phyloP scores from a whole-genome alignment of 805 yeast genomes.

The Lipomyces mesembrius region DNA sequence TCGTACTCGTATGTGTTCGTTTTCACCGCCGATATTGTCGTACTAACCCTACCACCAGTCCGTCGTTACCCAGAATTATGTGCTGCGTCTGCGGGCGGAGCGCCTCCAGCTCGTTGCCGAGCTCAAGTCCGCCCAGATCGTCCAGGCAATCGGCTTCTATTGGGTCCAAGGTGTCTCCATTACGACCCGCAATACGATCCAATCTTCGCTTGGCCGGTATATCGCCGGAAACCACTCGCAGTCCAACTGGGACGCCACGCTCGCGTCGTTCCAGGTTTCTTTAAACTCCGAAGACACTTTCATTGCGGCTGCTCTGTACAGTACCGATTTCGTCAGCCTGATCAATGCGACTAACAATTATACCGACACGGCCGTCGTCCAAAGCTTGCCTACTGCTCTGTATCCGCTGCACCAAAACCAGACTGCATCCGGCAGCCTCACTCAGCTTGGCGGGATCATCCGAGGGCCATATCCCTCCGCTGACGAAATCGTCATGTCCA shows the following conservation, averaged over 20 bases:
- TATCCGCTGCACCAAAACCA: conserved; percentile 59
- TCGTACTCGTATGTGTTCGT: conserved; percentile 57
- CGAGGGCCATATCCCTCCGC: conserved; percentile 67
- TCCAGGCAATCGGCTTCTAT: conserved; percentile 64
- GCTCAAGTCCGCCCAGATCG: conserved; percentile 77
- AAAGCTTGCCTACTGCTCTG: conserved; percentile 41
- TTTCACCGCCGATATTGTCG: neutral
- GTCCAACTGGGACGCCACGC: conserved; percentile 54
- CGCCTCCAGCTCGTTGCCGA: conserved; percentile 78
- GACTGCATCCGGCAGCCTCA: conserved; percentile 52
- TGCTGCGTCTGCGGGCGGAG: conserved; percentile 66
- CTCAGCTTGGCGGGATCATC: conserved; percentile 54
- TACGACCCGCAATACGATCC: conserved; percentile 63
- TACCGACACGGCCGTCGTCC: conserved; percentile 41
- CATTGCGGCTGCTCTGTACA: conserved; percentile 69
- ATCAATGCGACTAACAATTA: conserved; percentile 51
- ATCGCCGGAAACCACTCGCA: conserved; percentile 73
- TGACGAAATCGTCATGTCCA: conserved; percentile 62
- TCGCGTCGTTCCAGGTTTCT: conserved; percentile 60
- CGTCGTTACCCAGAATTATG: conserved; percentile 49
- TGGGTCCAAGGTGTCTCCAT: conserved; percentile 74
- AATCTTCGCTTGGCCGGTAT: conserved; percentile 62
- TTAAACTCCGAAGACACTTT: conserved; percentile 66
- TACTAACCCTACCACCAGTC: conserved; percentile 60
- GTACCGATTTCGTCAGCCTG: conserved; percentile 58